A percentile compares a stretch with the other conserved stretches of the same genome.
phyloP scores from a whole-genome alignment of 495 filamentous ascomycete genomes.

The Penicillium simplicissimum region DNA sequence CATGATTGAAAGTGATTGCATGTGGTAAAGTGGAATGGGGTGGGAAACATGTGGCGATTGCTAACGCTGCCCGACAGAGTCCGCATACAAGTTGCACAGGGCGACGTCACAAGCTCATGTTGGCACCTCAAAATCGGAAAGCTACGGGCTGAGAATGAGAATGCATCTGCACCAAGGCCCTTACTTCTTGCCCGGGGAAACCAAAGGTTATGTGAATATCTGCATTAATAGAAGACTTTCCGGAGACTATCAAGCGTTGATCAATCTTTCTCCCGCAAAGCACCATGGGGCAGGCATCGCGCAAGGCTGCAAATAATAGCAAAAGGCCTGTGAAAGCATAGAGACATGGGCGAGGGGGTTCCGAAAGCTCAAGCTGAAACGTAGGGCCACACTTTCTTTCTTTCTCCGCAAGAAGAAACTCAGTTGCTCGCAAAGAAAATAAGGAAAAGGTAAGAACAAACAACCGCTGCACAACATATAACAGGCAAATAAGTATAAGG shows the following conservation, averaged over 20 bases:
- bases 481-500: conserved; percentile 30
- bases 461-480: conserved; percentile 30
- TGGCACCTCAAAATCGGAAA: too few relatives aligned
- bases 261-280: conserved; percentile 17
- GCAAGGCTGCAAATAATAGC: conserved; percentile 2
- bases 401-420: conserved; percentile 23
- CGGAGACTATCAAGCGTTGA: conserved; percentile 26
- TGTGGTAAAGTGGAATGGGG: too few relatives aligned
- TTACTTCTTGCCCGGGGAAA: not conserved
- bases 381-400: conserved; percentile 8
- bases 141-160: too few relatives aligned
- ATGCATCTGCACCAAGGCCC: not conserved
- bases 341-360: conserved; percentile 3
- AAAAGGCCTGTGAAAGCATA: conserved; percentile 1
- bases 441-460: conserved; percentile 7
- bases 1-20: too few relatives aligned
- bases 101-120: too few relatives aligned
- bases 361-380: conserved; percentile 17
- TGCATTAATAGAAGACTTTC: conserved; percentile 28
- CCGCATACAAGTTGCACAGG: too few relatives aligned
- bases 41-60: too few relatives aligned
- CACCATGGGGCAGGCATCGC: not conserved
- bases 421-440: conserved; percentile 23
- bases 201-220: conserved; percentile 20
- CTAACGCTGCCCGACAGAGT: too few relatives aligned